Evolutionary conservation across 202 grass and related monocot genomes (phyloP), one percentile per base, ranked within the genome.

Genomic region (Panicum virgatum): DNA sequence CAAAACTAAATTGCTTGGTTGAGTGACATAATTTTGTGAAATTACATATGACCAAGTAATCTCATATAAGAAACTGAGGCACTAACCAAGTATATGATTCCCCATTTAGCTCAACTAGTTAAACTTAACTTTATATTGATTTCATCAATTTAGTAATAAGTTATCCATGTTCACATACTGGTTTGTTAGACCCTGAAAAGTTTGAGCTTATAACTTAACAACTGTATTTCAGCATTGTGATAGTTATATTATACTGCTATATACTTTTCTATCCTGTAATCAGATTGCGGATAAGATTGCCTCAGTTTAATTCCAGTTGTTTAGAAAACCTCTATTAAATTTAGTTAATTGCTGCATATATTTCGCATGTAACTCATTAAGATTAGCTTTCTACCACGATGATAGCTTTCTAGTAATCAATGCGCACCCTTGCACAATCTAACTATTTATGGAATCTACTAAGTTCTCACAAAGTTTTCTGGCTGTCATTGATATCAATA

Each of bases 401-500:
- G 12, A 54, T 72, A 73, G 27, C 64, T 78, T 77, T 48, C 59
- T 78, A 50, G 27, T 34, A 23, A 26, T 45, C 60, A 78, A 4
- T 51, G 45, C n/a, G 50, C 60, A 25, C 58, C 42, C 11, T 34
- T 77, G 42, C 46, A 36, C 1, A 71, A 7, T 81, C 30, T 34
- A 36, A 52, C 15, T 53, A 53, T 22, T 12, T 53, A 5, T 29
- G 20, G 19, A 76, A 46, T 62, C 25, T 64, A 15, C 42, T 34
- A 27, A 10, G 39, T 71, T 51, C 12, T 42, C 10, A 3, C n/a
- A 51, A n/a, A 53, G 50, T 81, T 50, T 75, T 37, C 66, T 69
- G n/a, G 34, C 66, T 64, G 16, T 70, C 43, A 63, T 29, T 70
- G 62, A 66, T 73, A 27, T 19, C 20, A 68, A 52, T 42, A 42